Evolutionary conservation across 139 green algal species (phyloP), one percentile per base, ranked within the genome.

Genomic region (Haematococcus sp.): DNA sequence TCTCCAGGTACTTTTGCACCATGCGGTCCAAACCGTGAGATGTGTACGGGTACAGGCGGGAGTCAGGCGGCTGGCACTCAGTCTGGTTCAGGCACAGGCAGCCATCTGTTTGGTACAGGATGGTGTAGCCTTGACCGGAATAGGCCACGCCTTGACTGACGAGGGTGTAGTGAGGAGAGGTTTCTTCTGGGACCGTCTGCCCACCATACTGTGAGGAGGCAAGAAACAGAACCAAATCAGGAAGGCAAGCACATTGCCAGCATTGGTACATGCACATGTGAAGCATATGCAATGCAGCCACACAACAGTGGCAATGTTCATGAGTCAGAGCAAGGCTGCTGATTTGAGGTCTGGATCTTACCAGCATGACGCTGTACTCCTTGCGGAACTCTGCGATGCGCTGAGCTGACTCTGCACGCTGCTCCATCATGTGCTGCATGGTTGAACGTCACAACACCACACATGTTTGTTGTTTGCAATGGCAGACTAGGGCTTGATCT

Each of bases 1-100:
- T 68, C 61, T 68, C 61, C 35, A 71, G 33, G 64, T 60, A 71
- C n/a, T 71, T 58, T 20, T 35, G 5, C 23, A 71, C 33, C 64
- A 71, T 71, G 20, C 40, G 35, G 64, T 71, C 64, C 40, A 71
- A 35, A n/a, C 64, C 64, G 3, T 59, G 52, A 35, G 5, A 20
- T 2, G 64, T 71, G 40, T 28, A 68, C 5, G 61, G 61, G 32
- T 68, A 68, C 5, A 68, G 61, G 61, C 4, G 61, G 31, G 7
- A n/a, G 31, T 25, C 17, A 17, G 61, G 61, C 32, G 31, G 20
- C 61, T 68, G 61, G 32, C 61, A 68, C 61, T 68, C 61, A 31
- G 32, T 52, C 61, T 28, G 9, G 32, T 68, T 68, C 16, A 65
- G 25, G 20, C 4, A 5, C 11, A 65, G 58, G 58, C 58, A 65